Conservation (phyloP, 1,284 basidiomycete species). For the Cryptococcus depauperatus region DNA sequence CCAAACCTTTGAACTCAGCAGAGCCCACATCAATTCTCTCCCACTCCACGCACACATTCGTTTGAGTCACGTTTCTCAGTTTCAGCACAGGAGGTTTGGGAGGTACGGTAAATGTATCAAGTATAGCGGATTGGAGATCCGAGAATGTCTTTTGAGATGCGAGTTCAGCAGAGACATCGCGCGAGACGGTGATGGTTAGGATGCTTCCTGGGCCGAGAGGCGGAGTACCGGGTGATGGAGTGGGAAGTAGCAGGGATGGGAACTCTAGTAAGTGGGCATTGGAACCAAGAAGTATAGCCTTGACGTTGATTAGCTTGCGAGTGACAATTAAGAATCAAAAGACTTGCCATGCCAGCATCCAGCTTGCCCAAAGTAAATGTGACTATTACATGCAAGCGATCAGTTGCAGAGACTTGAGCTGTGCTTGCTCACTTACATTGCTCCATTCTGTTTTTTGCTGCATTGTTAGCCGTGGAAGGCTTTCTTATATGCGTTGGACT, state of each 20-base stretch:
- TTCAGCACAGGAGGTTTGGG: constrained; percentile 61
- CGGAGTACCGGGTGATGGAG: constrained; percentile 46
- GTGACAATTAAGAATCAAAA: background rate
- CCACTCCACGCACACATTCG: constrained; percentile 89
- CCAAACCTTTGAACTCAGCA: constrained; percentile 72
- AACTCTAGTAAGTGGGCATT: constrained; percentile 92
- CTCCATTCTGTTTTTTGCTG: constrained; percentile 27
- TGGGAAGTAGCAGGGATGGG: constrained; percentile 78
- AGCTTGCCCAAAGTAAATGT: constrained; percentile 67
- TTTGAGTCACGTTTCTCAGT: constrained; percentile 90
- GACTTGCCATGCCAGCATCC: constrained; percentile 47
- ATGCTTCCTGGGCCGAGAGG: constrained; percentile 89
- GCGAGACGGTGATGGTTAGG: constrained; percentile 84
- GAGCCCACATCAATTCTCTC: constrained; percentile 73
- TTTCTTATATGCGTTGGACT: background rate
- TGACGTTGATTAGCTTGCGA: constrained; percentile 2
- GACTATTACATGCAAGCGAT: constrained; percentile 23
- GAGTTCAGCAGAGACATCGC: constrained; percentile 73
- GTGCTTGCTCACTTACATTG: constrained; percentile 32
- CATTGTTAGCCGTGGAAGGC: background rate
- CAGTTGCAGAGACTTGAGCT: background rate
- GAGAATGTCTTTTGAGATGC: constrained; percentile 71
- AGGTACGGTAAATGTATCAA: constrained; percentile 57
- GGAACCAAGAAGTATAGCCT: constrained; percentile 71
- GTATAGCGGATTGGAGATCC: constrained; percentile 69